Conservation (phyloP, 768 basidiomycete species). For the Collybia sordida region DNA sequence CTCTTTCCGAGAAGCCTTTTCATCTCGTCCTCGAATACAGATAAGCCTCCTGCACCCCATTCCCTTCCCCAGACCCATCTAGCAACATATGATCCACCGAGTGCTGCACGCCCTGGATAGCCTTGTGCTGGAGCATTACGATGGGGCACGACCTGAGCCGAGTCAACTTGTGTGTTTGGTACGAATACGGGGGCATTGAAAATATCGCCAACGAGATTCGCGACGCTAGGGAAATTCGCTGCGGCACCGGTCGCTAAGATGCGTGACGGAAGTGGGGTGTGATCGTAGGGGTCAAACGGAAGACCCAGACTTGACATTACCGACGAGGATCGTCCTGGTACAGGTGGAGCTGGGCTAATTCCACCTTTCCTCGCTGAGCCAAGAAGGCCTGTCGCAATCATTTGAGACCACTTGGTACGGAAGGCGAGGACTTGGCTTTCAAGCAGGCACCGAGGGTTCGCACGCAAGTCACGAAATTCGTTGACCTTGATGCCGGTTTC, state of each 20-base stretch:
- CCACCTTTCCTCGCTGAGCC: constrained; percentile 40
- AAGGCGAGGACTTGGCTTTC: constrained; percentile 82
- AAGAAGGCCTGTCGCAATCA: constrained; percentile 68
- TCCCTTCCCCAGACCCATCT: constrained; percentile 87
- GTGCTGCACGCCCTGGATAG: constrained; percentile 65
- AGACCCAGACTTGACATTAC: constrained; percentile 54
- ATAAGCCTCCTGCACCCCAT: constrained; percentile 45
- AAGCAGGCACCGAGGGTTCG: constrained; percentile 83
- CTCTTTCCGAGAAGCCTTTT: constrained; percentile 67
- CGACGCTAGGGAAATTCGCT: constrained; percentile 80
- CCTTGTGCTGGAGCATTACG: constrained; percentile 72
- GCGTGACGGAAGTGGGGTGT: constrained; percentile 59
- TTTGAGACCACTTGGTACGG: constrained; percentile 78
- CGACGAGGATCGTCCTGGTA: constrained; percentile 23
- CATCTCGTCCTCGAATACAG: constrained; percentile 81
- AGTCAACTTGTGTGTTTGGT: constrained; percentile 73
- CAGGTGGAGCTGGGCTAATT: constrained; percentile 33
- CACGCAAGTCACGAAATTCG: constrained; percentile 86
- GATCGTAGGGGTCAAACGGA: constrained; percentile 79
- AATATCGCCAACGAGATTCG: constrained; percentile 77
- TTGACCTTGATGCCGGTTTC: constrained; percentile 87
- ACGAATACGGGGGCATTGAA: constrained; percentile 83
- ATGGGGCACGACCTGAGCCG: constrained; percentile 69
- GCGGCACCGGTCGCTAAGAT: constrained; percentile 77
- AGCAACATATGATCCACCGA: constrained; percentile 78